Conservation (phyloP, 352 stramenopile species). For the Bremia lactucae region DNA sequence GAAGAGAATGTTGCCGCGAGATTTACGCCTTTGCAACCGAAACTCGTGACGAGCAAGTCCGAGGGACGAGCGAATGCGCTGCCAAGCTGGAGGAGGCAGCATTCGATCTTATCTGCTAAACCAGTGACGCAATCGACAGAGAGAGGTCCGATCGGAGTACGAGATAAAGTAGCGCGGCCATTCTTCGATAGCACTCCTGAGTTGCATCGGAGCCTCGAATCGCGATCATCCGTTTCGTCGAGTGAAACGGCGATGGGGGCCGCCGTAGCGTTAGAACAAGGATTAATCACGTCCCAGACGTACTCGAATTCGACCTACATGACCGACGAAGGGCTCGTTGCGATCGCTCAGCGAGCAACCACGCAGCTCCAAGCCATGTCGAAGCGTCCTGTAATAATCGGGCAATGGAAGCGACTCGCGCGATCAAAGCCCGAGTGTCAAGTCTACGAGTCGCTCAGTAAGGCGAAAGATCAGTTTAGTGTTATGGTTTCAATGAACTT, state of each 20-base stretch:
- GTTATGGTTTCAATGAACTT: constrained; percentile 53
- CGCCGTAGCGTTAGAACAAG: constrained; percentile 17
- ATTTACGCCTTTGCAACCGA: constrained; percentile 9
- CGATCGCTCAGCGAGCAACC: constrained; percentile 27
- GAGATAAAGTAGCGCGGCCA: no score
- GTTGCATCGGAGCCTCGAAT: constrained; percentile 6
- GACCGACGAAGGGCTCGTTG: constrained; percentile 24
- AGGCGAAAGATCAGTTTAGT: constrained; percentile 38
- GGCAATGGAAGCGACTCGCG: constrained; percentile 32
- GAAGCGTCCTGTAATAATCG: constrained; percentile 34
- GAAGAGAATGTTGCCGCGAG: constrained; percentile 6
- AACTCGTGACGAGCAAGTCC: constrained; percentile 13
- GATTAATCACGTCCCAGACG: constrained; percentile 23
- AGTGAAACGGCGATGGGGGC: constrained; percentile 7
- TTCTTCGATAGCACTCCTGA: constrained; percentile 3
- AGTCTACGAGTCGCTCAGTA: constrained; percentile 38
- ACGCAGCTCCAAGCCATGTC: constrained; percentile 32
- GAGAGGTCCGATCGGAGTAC: neutral
- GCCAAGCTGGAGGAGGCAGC: constrained; percentile 11
- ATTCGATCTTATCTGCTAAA: neutral
- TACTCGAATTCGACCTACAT: constrained; percentile 22
- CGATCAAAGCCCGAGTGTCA: constrained; percentile 28
- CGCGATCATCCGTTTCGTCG: constrained; percentile 16
- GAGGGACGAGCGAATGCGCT: constrained; percentile 9
- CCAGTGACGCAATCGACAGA: constrained; percentile 1